Evolutionary conservation across 305 asterid genomes (phyloP), one percentile per base, ranked within the genome.

Genomic region (Fraxinus baroniana): DNA sequence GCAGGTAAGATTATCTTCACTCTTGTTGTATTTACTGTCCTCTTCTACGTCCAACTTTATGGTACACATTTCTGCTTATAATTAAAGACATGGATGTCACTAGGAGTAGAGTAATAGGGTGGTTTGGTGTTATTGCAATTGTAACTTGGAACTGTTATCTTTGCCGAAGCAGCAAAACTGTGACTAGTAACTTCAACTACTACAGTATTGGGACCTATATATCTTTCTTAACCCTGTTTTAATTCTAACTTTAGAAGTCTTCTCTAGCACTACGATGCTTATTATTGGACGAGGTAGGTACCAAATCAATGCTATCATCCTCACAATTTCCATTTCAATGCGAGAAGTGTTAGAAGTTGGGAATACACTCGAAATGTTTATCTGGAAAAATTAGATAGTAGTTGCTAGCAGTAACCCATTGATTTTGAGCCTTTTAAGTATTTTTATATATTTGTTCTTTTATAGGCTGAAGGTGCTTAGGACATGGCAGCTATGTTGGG

Each of bases 391-490:
- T 15, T 15, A 4, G 7, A 46, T 49, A 15, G 20, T 49, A 49
- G 18, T 70, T 39, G 74, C 73, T 78, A 39, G 74, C 36, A 62
- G 66, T 7, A 39, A 22, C 78, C 5, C 41, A 5, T 55, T 28
- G 46, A 33, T 72, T 57, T 66, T 62, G 81, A 74, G 35, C 9
- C 18, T 84, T 77, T 24, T 18, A 35, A 78, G 49, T 76, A 12
- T 32, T 74, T 79, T 8, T 85, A 30, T 49, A 20, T 83, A 66
- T 77, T 80, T 20, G 39, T 79, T 33, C 0, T 74, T 72, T 36
- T 77, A 57, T 84, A 93, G 97, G 86, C 84, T 26, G 97, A 93
- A 85, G 97, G 97, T 72, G 86, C 88, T 83, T 95, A 85, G 77
- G 99, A 95, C 80, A 87, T 90, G 86, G 82, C 90, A 12, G 86